Evolutionary conservation across 106 monocot species (phyloP), one percentile per base, ranked within the genome.

Genomic region (Hemerocallis citrina): DNA sequence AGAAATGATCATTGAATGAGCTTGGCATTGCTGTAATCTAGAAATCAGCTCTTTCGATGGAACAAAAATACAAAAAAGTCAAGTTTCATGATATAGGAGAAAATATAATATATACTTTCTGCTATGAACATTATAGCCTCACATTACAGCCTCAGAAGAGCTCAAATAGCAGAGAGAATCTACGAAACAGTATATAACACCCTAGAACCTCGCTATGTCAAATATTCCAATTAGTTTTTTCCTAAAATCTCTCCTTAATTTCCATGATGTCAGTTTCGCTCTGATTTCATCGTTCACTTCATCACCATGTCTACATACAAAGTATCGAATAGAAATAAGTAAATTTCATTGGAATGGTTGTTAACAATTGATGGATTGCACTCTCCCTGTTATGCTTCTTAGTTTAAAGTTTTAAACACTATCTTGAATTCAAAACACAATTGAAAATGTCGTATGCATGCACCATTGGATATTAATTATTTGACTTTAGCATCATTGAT

Each of bases 401-500:
- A 50, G 21, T 51, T n/a, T n/a, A n/a, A n/a, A n/a, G 29, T 9
- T 28, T 51, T 51, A 51, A 51, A 13, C 7, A 31, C 32, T 54
- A 6, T 3, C 49, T 10, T 23, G 24, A 49, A 49, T 7, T 3
- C 14, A 25, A 24, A 49, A 15, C 3, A 32, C 16, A 54, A 31
- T 30, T 14, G 31, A 54, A 11, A 15, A 31, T 54, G 32, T 31
- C 54, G 6, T 54, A 54, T 54, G 54, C 54, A 54, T 54, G 54
- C 31, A 54, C 31, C 31, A 30, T 28, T 15, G 54, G 6, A 30
- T 14, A 25, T 49, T 15, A 54, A n/a, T 0, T 31, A 16, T 54
- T 54, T 54, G 54, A 54, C 31, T 54, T 54, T 32, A 54, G 9
- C 29, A 52, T 17, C 29, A 32, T 31, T 17, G 3, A 32, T 4